These are phyloP conservation scores for Talaromyces piceae DNA, from an alignment of 2,329 filamentous ascomycete species.

Conservation along the genomic window DNA sequence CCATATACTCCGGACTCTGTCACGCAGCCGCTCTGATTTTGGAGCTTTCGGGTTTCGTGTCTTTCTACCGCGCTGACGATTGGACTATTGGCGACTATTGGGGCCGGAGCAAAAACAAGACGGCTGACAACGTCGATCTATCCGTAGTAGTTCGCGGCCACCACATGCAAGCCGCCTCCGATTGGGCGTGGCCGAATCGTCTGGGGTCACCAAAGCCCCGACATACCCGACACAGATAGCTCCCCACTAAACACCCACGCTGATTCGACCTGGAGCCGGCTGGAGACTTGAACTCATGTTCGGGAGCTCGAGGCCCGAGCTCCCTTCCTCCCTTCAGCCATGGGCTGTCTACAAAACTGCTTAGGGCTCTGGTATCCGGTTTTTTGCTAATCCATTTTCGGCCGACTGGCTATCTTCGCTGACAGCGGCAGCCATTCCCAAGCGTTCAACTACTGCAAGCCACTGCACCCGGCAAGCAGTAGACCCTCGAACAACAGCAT, in stretches of 20 bases:
- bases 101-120: constrained; percentile 7
- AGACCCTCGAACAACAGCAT: constrained; percentile 11
- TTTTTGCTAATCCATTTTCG: constrained; percentile 11
- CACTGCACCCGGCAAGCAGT: constrained; percentile 17
- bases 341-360: constrained; percentile 6
- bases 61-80: constrained; percentile 5
- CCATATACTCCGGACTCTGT: background rate
- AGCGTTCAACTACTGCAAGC: constrained; percentile 26
- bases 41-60: background rate
- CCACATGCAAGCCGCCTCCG: constrained; percentile 10
- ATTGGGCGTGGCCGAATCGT: constrained; percentile 20
- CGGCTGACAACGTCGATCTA: constrained; percentile 8
- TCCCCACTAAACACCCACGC: constrained; percentile 7
- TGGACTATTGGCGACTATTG: constrained; percentile 11
- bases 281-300: constrained; percentile 8
- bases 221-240: constrained; percentile 11
- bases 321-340: constrained; percentile 13
- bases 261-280: background rate
- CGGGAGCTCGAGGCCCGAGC: constrained; percentile 8
- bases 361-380: background rate
- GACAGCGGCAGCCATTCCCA: constrained; percentile 20
- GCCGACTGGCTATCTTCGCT: constrained; percentile 17
- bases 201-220: constrained; percentile 1
- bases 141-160: constrained; percentile 1
- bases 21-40: background rate